A percentile compares a stretch with the other conserved stretches of the same genome.
These are phyloP conservation scores for Liquidambar formosana DNA, from an alignment of 164 flowering plant species.

Conservation along the genomic window DNA sequence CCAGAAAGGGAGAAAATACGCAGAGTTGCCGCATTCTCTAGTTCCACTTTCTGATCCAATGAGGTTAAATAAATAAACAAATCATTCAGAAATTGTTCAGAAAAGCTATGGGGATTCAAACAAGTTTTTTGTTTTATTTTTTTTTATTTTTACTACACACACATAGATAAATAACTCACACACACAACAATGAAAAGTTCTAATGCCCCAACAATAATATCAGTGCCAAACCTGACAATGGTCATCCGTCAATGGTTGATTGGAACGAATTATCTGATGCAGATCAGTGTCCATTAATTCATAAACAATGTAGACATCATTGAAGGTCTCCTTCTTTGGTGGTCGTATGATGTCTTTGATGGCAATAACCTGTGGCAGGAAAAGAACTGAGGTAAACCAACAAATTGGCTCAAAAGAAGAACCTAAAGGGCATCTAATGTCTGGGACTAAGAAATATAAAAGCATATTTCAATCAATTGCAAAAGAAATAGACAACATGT, in stretches of 20 bases:
- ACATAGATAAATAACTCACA: background rate
- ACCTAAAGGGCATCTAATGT: background rate
- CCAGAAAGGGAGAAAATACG: background rate
- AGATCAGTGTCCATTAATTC: slow-evolving; percentile 64
- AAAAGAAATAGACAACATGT: background rate
- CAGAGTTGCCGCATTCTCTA: background rate
- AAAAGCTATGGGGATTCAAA: too few species aligned
- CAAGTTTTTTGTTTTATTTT: too few species aligned
- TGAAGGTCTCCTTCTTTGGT: slow-evolving; percentile 46
- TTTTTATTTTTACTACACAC: too few species aligned
- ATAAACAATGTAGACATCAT: slow-evolving; percentile 60
- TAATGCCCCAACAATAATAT: slow-evolving; percentile 3
- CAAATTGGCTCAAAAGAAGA: background rate
- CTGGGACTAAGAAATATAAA: background rate
- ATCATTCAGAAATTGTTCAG: too few species aligned
- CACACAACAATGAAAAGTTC: too few species aligned
- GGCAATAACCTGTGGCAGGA: slow-evolving; percentile 38
- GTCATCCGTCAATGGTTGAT: slow-evolving; percentile 42
- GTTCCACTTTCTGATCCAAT: too few species aligned
- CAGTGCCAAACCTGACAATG: slow-evolving; percentile 49
- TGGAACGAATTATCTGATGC: slow-evolving; percentile 56
- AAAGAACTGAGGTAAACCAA: slow-evolving; percentile 1
- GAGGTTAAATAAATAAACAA: too few species aligned
- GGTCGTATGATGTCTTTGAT: slow-evolving; percentile 55
- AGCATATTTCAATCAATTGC: background rate